These are phyloP conservation scores for Lachnellula subtilissima DNA, from an alignment of 2,329 filamentous ascomycete genomes.

Conservation along the genomic window DNA sequence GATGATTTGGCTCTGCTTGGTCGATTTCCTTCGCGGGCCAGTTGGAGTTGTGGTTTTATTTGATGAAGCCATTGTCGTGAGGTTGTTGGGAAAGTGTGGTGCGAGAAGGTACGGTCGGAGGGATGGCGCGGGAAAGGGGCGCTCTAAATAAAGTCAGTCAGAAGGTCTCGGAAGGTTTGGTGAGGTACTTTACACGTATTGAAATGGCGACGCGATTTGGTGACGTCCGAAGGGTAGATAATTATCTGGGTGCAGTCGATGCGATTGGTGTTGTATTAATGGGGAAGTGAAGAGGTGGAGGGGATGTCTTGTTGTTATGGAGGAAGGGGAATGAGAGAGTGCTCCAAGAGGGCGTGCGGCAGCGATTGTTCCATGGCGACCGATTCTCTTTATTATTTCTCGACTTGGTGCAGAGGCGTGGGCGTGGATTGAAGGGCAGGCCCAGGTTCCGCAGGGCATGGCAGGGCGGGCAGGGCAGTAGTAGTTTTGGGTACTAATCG, in stretches of 20 bases:
- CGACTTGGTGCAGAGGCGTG: not conserved
- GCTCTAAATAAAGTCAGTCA: not conserved
- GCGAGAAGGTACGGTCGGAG: not conserved
- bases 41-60: conserved; percentile 17
- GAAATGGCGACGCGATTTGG: not conserved
- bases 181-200: not conserved
- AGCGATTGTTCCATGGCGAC: not conserved
- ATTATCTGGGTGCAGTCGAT: not conserved
- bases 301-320: not conserved
- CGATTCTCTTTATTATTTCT: not conserved
- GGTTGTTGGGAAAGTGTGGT: conserved; percentile 1
- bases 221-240: not conserved
- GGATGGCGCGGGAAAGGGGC: not conserved
- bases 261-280: not conserved
- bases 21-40: conserved; percentile 24
- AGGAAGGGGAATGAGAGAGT: not conserved
- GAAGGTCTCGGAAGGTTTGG: not conserved
- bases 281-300: not conserved
- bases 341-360: not conserved
- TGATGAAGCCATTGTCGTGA: conserved; percentile 24
- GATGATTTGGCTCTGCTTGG: conserved; percentile 38
- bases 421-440: not conserved
- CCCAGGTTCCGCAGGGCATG: too few relatives aligned
- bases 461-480: too few relatives aligned
- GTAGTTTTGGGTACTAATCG: too few relatives aligned